phyloP scores from a whole-genome alignment of 2,329 filamentous ascomycete genomes.

The Didymella glomerata region DNA sequence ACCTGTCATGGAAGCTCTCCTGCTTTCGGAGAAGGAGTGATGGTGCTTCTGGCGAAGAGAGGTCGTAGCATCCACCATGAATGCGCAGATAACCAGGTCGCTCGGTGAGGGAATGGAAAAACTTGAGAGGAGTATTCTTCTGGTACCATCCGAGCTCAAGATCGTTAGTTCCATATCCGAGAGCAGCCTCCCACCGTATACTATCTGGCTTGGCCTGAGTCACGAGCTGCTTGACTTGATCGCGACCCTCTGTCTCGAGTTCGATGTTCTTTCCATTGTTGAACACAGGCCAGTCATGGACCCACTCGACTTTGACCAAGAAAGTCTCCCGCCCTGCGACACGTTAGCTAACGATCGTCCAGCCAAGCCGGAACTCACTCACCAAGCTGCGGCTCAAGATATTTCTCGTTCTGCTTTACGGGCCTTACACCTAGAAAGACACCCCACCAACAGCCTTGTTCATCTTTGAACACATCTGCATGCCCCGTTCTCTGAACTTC shows the following conservation, averaged over 20 bases:
- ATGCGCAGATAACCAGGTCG: slow-evolving; percentile 57
- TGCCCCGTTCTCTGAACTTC: slow-evolving; percentile 46
- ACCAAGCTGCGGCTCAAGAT: slow-evolving; percentile 19
- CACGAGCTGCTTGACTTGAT: slow-evolving; percentile 3
- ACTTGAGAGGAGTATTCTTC: slow-evolving; percentile 59
- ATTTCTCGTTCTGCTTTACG: slow-evolving; percentile 10
- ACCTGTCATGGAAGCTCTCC: slow-evolving; percentile 54
- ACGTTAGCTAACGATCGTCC: slow-evolving; percentile 10
- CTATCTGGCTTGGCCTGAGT: slow-evolving; percentile 1
- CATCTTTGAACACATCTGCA: slow-evolving; percentile 39
- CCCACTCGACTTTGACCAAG: slow-evolving; percentile 60
- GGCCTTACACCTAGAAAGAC: slow-evolving; percentile 49
- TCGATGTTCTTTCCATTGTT: slow-evolving; percentile 58
- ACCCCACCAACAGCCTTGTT: slow-evolving; percentile 36
- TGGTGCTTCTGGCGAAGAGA: slow-evolving; percentile 61
- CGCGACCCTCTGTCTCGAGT: slow-evolving; percentile 44
- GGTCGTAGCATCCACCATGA: slow-evolving; percentile 61
- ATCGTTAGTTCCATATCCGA: slow-evolving; percentile 45
- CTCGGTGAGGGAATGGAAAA: slow-evolving; percentile 58
- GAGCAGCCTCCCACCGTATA: slow-evolving; percentile 25
- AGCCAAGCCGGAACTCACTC: not conserved
- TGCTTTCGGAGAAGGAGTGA: slow-evolving; percentile 66
- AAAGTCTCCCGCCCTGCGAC: slow-evolving; percentile 59
- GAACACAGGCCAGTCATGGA: slow-evolving; percentile 62
- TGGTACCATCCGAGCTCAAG: slow-evolving; percentile 54